Base-by-base conservation (phyloP, 805 yeast genomes). In the Candida corydali region DNA sequence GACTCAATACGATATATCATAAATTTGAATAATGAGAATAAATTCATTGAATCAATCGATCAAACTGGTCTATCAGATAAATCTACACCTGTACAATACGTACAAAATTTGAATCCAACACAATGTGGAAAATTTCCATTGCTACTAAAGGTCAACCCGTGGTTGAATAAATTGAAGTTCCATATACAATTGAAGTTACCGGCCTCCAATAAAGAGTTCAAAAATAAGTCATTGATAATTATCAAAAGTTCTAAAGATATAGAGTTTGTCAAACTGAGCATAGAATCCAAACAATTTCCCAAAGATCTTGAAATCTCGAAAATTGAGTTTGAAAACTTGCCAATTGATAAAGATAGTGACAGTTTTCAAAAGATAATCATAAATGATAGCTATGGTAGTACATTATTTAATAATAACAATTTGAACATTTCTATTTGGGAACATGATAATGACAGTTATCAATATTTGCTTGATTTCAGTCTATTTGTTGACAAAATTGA, bases 381-480 rank as follows among this genome's bases (percentile, higher is more conserved):
- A 6, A 61, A 60, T 35, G 69, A 63, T 40, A 35, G 33, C 8
- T 60, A 45, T 38, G 40, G 50, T 19, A 29, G 32, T 4, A 28
- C 32, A 4, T 29, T 18, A 4, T 47, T 52, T 26, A 42, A 44
- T 15, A 39, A 49, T 32, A 41, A 37, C 16, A 41, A 39, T 8
- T 36, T 63, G 36, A 51, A 48, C 34, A 43, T 59, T 1, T 51
- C 54, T 5, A 17, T 59, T 7, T 61, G 63, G 58, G 61, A 53
- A 35, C 41, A 38, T 8, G 50, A 53, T 30, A 27, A 36, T 8
- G 34, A 39, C 3, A 47, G 42, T 8, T 48, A 54, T 32, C 23
- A 19, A 7, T 47, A 42, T 26, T 37, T 52, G 25, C 54, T 59
- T 25, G 43, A 50, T 17, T 58, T 61, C 36, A 44, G 49, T 12